phyloP scores from a whole-genome alignment of 2,329 filamentous ascomycete species.

The Fusarium sororula region DNA sequence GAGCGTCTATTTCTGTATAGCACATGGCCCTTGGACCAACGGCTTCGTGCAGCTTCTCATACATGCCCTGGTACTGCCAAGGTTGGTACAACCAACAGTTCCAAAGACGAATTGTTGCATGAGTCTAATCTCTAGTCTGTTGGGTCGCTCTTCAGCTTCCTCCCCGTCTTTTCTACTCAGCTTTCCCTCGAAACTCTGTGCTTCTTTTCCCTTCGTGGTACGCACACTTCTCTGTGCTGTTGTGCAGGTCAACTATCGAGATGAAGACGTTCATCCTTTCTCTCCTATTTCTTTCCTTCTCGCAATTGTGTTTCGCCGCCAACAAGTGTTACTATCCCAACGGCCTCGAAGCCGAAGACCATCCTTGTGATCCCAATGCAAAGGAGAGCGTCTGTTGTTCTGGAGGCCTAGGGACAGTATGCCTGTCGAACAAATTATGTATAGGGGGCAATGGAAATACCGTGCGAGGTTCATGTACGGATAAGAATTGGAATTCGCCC shows the following conservation, averaged over 20 bases:
- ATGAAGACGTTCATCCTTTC: slow-evolving; percentile 9
- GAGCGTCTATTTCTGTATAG: background rate
- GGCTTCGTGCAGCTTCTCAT: slow-evolving; percentile 1
- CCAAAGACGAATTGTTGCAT: background rate
- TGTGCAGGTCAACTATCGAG: background rate
- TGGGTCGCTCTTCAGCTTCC: background rate
- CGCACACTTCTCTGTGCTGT: background rate
- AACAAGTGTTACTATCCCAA: slow-evolving; percentile 36
- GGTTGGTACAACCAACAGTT: background rate
- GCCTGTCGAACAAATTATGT: slow-evolving; percentile 38
- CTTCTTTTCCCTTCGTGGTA: background rate
- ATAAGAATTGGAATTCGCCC: slow-evolving; percentile 32
- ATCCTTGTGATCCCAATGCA: slow-evolving; percentile 30
- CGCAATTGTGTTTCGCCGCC: slow-evolving; percentile 3
- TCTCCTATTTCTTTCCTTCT: slow-evolving; percentile 7
- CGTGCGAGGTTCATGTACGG: slow-evolving; percentile 38
- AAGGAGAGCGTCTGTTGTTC: slow-evolving; percentile 36
- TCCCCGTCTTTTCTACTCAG: background rate
- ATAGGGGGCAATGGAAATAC: slow-evolving; percentile 29
- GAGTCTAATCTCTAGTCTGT: background rate
- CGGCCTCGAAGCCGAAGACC: slow-evolving; percentile 14
- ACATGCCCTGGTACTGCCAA: background rate
- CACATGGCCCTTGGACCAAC: background rate
- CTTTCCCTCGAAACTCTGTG: background rate
- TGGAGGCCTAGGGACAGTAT: slow-evolving; percentile 28